Percentiles rank a stretch among this genome's conserved stretches.
Conservation (phyloP, 106 monocot genomes). For the Allium sativum region DNA sequence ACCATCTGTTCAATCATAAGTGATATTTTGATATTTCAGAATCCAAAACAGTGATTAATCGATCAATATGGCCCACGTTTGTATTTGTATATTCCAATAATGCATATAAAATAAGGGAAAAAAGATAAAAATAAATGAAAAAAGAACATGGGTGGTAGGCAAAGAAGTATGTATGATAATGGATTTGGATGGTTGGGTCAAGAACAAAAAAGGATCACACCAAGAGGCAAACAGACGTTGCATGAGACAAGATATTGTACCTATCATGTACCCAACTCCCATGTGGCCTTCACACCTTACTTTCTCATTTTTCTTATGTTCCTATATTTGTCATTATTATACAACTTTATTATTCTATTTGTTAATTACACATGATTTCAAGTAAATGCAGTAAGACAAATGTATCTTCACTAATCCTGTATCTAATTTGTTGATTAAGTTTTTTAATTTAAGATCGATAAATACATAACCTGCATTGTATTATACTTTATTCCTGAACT, state of each 20-base stretch:
- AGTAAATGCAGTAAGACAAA: no score
- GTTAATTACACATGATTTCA: no score
- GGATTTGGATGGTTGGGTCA: not conserved
- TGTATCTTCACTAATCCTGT: no score
- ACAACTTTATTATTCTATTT: no score
- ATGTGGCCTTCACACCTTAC: conserved; percentile 1
- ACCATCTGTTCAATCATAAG: no score
- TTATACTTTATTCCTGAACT: no score
- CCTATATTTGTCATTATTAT: no score
- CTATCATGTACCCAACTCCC: conserved; percentile 6
- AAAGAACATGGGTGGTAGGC: not conserved
- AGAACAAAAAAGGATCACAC: conserved; percentile 1
- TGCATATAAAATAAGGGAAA: not conserved
- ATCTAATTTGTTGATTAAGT: no score
- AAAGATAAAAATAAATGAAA: not conserved
- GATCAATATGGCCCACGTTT: not conserved
- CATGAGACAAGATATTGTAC: conserved; percentile 1
- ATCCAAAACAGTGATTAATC: no score
- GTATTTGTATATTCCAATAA: not conserved
- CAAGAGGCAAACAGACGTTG: not conserved
- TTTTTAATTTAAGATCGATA: no score
- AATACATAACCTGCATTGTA: no score
- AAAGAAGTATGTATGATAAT: not conserved
- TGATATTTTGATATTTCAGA: no score
- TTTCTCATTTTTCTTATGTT: not conserved